Conservation (phyloP, 2,329 filamentous ascomycete species). For the Curvularia sp. region DNA sequence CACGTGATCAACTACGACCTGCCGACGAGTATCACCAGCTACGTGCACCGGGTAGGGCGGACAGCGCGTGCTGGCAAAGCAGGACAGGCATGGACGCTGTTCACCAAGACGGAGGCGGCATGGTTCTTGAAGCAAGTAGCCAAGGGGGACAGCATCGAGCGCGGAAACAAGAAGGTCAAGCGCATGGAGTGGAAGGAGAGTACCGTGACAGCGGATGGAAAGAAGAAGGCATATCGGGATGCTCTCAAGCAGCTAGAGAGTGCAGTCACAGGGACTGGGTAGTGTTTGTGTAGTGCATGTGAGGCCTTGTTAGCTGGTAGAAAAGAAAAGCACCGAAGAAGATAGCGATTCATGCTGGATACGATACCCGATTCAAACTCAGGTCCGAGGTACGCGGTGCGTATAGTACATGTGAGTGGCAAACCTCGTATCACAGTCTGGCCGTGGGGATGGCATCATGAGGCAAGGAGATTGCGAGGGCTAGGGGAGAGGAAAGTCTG, state of each 20-base stretch:
- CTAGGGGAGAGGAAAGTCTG: background rate
- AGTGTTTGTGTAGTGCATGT: background rate
- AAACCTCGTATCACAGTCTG: conserved; percentile 28
- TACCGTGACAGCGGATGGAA: conserved; percentile 50
- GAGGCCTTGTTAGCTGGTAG: background rate
- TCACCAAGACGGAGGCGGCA: conserved; percentile 79
- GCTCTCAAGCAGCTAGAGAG: conserved; percentile 69
- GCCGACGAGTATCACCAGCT: conserved; percentile 78
- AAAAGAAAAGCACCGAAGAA: background rate
- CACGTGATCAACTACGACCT: conserved; percentile 96
- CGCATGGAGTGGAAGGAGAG: conserved; percentile 54
- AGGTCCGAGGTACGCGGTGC: background rate
- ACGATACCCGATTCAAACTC: conserved; percentile 2
- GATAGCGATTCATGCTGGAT: conserved; percentile 1
- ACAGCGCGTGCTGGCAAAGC: conserved; percentile 81
- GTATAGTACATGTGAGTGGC: conserved; percentile 8
- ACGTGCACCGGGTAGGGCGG: conserved; percentile 90
- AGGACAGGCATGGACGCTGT: conserved; percentile 85
- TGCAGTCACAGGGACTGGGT: conserved; percentile 58
- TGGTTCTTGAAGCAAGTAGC: conserved; percentile 93
- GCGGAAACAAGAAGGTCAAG: conserved; percentile 55
- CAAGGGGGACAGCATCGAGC: conserved; percentile 60
- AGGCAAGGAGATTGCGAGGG: background rate
- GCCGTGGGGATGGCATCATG: conserved; percentile 1
- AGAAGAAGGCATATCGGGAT: conserved; percentile 54